A percentile compares a stretch with the other conserved stretches of the same genome.
These are phyloP conservation scores for Rossbeevera mucosa DNA, from an alignment of 768 basidiomycete species.

Conservation along the genomic window DNA sequence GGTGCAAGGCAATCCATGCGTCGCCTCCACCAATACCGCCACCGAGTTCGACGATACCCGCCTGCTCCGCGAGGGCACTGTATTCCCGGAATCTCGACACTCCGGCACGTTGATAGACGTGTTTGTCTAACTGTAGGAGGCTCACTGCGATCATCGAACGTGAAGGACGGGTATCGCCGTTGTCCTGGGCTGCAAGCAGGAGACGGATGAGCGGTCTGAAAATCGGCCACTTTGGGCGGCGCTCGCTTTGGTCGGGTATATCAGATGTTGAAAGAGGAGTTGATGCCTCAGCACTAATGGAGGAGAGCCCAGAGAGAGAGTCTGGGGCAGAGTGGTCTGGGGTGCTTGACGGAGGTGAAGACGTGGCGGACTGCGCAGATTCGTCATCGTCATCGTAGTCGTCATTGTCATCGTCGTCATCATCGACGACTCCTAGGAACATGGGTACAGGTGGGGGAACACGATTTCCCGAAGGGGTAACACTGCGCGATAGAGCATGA, in stretches of 20 bases:
- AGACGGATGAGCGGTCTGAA: slow-evolving; percentile 30
- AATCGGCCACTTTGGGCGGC: slow-evolving; percentile 14
- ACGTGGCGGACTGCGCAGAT: slow-evolving; percentile 1
- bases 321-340: neutral
- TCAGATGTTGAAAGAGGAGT: neutral
- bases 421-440: neutral
- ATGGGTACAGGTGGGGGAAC: neutral
- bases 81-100: slow-evolving; percentile 27
- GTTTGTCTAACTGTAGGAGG: slow-evolving; percentile 28
- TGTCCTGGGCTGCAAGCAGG: slow-evolving; percentile 21
- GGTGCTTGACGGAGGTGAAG: slow-evolving; percentile 3
- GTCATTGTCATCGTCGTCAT: neutral
- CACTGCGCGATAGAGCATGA: slow-evolving; percentile 3
- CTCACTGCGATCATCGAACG: slow-evolving; percentile 38
- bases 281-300: slow-evolving; percentile 5
- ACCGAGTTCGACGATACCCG: slow-evolving; percentile 26
- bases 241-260: slow-evolving; percentile 6
- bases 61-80: slow-evolving; percentile 22
- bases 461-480: slow-evolving; percentile 2
- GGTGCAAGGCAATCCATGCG: slow-evolving; percentile 29
- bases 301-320: neutral
- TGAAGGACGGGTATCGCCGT: slow-evolving; percentile 32
- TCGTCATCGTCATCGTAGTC: neutral
- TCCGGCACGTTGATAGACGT: slow-evolving; percentile 24
- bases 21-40: neutral